Conservation (phyloP, 805 yeast species). For the Candida pini region DNA sequence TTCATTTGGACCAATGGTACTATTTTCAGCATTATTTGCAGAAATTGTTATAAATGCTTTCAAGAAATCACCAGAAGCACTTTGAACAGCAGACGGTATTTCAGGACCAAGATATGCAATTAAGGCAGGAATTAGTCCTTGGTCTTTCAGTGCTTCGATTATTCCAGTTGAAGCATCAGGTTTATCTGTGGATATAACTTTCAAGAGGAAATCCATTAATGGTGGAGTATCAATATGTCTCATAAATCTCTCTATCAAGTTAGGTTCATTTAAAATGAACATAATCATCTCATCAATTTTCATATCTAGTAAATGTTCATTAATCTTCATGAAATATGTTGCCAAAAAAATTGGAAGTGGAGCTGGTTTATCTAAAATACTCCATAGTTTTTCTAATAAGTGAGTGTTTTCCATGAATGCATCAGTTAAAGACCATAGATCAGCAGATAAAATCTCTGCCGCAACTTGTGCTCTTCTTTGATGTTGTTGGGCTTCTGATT, state of each 20-base stretch:
- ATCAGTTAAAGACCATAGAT: conserved; percentile 91
- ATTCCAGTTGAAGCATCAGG: conserved; percentile 86
- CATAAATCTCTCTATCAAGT: conserved; percentile 74
- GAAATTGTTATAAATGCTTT: conserved; percentile 92
- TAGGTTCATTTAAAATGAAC: conserved; percentile 64
- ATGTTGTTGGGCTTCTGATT: conserved; percentile 30
- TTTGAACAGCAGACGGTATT: conserved; percentile 66
- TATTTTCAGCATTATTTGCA: conserved; percentile 85
- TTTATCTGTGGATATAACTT: conserved; percentile 89
- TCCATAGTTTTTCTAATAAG: conserved; percentile 71
- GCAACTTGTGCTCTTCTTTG: conserved; percentile 57
- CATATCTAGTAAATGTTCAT: conserved; percentile 84
- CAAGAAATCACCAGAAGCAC: conserved; percentile 92
- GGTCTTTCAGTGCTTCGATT: conserved; percentile 67
- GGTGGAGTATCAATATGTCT: conserved; percentile 90
- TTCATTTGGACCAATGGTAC: conserved; percentile 94
- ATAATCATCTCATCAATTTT: conserved; percentile 72
- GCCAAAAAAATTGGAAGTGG: conserved; percentile 74
- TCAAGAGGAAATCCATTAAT: conserved; percentile 84
- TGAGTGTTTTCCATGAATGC: conserved; percentile 73
- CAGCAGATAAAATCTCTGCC: conserved; percentile 85
- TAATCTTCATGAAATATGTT: conserved; percentile 85
- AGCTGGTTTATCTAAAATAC: conserved; percentile 59
- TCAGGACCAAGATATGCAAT: conserved; percentile 67
- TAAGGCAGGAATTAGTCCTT: conserved; percentile 66